Evolutionary conservation across 164 flowering plant genomes (phyloP).

Genomic region (Protea cynaroides): DNA sequence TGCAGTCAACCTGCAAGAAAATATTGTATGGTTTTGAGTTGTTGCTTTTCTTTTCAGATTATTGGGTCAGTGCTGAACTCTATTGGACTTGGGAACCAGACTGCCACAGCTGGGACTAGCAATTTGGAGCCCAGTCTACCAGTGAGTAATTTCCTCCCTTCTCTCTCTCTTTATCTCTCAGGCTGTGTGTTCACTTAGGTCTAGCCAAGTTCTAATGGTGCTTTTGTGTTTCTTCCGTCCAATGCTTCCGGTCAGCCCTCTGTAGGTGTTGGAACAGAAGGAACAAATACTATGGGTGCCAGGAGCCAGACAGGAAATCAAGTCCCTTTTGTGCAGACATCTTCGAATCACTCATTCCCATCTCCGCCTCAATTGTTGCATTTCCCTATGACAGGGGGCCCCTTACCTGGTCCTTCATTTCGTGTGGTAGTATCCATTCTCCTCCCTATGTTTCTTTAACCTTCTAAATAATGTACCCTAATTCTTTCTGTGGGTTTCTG

Average conservation of each 20-base stretch:
- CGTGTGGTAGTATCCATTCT: slow-evolving; percentile 35
- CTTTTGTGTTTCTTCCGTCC: slow-evolving; percentile 25
- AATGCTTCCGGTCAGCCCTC: slow-evolving; percentile 33
- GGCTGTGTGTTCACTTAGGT: background rate
- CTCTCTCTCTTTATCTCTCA: background rate
- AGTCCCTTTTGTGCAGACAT: slow-evolving; percentile 33
- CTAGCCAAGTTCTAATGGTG: background rate
- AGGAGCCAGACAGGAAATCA: slow-evolving; percentile 48
- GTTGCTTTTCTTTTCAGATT: slow-evolving; percentile 39
- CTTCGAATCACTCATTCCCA: slow-evolving; percentile 33
- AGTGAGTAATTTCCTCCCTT: slow-evolving; percentile 30
- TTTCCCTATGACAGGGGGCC: slow-evolving; percentile 47
- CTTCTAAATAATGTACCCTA: background rate
- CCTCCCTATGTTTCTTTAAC: background rate
- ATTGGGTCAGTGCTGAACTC: slow-evolving; percentile 88
- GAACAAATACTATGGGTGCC: slow-evolving; percentile 25
- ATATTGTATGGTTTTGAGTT: background rate
- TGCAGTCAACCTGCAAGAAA: background rate
- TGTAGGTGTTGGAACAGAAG: slow-evolving; percentile 51
- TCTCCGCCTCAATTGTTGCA: slow-evolving; percentile 46
- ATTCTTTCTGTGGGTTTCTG: slow-evolving; percentile 4
- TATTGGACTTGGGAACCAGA: slow-evolving; percentile 60
- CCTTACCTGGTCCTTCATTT: slow-evolving; percentile 59
- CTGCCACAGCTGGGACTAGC: slow-evolving; percentile 25
- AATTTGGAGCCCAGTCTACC: slow-evolving; percentile 27